A percentile compares a stretch with the other conserved stretches of the same genome.
phyloP scores from a whole-genome alignment of 1,139 yeast genomes.

The Zygosaccharomyces sapae region DNA sequence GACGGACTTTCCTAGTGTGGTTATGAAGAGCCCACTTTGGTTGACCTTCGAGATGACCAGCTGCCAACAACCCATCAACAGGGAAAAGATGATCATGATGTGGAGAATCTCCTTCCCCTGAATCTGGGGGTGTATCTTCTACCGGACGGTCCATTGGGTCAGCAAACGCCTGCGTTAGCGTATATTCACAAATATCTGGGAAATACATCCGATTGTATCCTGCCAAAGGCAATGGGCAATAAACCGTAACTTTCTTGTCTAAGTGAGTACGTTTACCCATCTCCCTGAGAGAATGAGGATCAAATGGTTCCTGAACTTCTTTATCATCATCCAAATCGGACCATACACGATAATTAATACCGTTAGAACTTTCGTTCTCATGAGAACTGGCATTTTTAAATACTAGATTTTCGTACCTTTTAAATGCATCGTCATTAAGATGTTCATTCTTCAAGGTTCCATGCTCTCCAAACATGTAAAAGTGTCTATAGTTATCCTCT shows the following conservation, averaged over 20 bases:
- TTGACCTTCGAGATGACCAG: conserved; percentile 11
- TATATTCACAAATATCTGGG: conserved; percentile 1
- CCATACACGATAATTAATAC: conserved; percentile 1
- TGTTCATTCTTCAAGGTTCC: not conserved
- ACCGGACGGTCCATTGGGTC: not conserved
- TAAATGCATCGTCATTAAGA: not conserved
- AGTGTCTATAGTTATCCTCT: conserved; percentile 10
- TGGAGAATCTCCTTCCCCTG: not conserved
- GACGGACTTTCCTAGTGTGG: conserved; percentile 20
- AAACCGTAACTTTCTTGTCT: not conserved
- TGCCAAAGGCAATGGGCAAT: not conserved
- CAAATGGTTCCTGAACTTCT: not conserved
- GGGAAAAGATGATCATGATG: not conserved
- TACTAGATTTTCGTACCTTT: not conserved
- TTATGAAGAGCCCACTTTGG: conserved; percentile 21
- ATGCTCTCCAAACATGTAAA: conserved; percentile 3
- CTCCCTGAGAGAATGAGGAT: conserved; percentile 1
- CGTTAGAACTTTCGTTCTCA: not conserved
- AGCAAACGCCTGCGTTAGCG: conserved; percentile 2
- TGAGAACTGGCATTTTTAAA: conserved; percentile 1
- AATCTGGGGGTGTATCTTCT: not conserved
- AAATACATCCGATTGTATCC: not conserved
- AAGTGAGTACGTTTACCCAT: not conserved
- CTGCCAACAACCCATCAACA: conserved; percentile 4
- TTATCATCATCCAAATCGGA: not conserved